These are phyloP conservation scores for Amorphotheca resinae DNA, from an alignment of 495 filamentous ascomycete species.

Conservation along the genomic window DNA sequence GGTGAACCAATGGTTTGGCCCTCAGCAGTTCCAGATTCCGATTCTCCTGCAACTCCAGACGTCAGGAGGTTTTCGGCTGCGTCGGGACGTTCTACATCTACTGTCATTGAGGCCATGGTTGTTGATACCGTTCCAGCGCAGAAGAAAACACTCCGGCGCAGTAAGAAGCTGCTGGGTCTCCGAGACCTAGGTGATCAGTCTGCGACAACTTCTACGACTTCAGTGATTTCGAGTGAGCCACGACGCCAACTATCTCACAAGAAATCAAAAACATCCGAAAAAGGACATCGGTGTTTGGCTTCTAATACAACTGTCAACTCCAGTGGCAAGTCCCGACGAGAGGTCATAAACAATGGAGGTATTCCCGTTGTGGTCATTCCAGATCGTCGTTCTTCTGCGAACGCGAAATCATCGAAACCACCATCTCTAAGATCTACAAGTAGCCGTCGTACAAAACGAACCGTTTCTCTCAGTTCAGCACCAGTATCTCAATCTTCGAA, in stretches of 20 bases:
- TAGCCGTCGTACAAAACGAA: slow-evolving; percentile 35
- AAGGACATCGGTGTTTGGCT: slow-evolving; percentile 37
- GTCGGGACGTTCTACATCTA: slow-evolving; percentile 50
- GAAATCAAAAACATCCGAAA: slow-evolving; percentile 32
- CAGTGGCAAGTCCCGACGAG: slow-evolving; percentile 39
- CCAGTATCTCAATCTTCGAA: slow-evolving; percentile 34
- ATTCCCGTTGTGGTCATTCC: slow-evolving; percentile 66
- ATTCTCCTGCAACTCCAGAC: slow-evolving; percentile 32
- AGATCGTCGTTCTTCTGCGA: slow-evolving; percentile 51
- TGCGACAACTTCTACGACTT: slow-evolving; percentile 36
- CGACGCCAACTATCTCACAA: slow-evolving; percentile 38
- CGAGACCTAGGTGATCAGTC: slow-evolving; percentile 43
- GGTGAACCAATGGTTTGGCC: slow-evolving; percentile 12
- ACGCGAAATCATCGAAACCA: slow-evolving; percentile 37
- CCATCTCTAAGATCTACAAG: slow-evolving; percentile 42
- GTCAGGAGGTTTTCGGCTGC: slow-evolving; percentile 45
- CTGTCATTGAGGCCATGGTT: slow-evolving; percentile 57
- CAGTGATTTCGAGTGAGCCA: slow-evolving; percentile 28
- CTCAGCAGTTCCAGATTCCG: slow-evolving; percentile 19
- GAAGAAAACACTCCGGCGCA: slow-evolving; percentile 52
- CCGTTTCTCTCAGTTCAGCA: slow-evolving; percentile 33
- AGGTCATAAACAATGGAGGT: slow-evolving; percentile 39
- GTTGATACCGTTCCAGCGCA: slow-evolving; percentile 47
- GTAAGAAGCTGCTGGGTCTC: slow-evolving; percentile 43
- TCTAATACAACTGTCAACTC: slow-evolving; percentile 45